Percentiles rank a stretch among this genome's conserved stretches.
Evolutionary conservation across 2,329 filamentous ascomycete genomes (phyloP).

Genomic region (Periconia macrospinosa): DNA sequence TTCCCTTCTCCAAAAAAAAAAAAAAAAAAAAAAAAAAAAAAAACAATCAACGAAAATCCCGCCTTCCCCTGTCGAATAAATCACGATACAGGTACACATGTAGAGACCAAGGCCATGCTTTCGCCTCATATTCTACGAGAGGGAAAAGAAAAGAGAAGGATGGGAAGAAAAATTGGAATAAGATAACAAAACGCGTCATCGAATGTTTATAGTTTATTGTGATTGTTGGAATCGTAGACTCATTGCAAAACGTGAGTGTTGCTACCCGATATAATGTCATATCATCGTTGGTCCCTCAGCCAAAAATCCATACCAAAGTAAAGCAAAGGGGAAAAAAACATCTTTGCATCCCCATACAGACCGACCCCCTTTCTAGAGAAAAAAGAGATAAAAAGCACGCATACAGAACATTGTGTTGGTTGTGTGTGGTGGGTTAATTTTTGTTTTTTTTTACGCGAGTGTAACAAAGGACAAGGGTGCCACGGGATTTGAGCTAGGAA

Average conservation of each 20-base stretch:
- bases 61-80: no score
- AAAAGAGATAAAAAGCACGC: neutral
- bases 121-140: no score
- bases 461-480: neutral
- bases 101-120: no score
- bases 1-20: no score
- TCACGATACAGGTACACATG: no score
- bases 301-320: neutral
- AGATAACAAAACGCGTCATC: no score
- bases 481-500: neutral
- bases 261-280: conserved; percentile 15
- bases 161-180: no score
- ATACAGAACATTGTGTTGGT: conserved; percentile 6
- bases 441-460: neutral
- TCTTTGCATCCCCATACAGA: neutral
- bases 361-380: neutral
- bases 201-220: no score
- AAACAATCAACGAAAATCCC: no score
- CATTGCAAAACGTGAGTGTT: conserved; percentile 15
- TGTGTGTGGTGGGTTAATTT: neutral
- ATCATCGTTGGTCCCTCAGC: neutral
- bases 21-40: no score
- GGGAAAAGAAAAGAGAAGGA: no score
- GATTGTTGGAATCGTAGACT: conserved; percentile 15
- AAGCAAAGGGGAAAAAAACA: neutral